Percentiles rank a stretch among this genome's conserved stretches.
Conservation (phyloP, 805 yeast genomes). For the Starmerella sp. region DNA sequence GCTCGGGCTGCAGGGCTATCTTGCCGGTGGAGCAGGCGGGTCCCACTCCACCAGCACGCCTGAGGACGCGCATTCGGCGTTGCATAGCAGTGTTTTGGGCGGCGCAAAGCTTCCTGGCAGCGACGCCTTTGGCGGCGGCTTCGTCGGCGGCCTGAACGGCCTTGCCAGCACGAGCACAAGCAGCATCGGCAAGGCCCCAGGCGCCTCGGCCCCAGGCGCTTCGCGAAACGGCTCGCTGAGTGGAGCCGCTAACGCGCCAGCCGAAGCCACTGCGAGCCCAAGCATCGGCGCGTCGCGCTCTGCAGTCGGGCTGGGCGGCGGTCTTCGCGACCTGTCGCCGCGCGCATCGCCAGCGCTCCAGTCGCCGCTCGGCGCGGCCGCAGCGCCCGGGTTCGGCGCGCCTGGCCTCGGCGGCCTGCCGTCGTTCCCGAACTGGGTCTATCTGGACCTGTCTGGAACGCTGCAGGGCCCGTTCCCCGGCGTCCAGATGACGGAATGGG, state of each 20-base stretch:
- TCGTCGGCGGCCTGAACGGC: not conserved
- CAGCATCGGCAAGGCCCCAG: too few relatives aligned
- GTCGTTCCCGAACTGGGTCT: conserved; percentile 42
- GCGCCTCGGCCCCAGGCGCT: too few relatives aligned
- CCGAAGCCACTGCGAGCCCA: too few relatives aligned
- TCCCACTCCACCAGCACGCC: not conserved
- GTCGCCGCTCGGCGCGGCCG: not conserved
- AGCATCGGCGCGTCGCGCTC: not conserved
- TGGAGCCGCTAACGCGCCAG: too few relatives aligned
- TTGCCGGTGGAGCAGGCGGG: not conserved
- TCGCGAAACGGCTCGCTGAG: too few relatives aligned
- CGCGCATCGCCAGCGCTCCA: not conserved
- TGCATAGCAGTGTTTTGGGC: not conserved
- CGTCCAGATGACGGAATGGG: conserved; percentile 66
- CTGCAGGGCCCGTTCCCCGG: conserved; percentile 80
- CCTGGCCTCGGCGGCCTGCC: not conserved
- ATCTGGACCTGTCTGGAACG: conserved; percentile 56
- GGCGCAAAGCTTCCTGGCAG: not conserved
- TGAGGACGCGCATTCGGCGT: not conserved
- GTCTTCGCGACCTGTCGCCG: not conserved
- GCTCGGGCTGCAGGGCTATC: not conserved
- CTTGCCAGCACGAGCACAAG: too few relatives aligned
- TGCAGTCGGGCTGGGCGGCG: too few relatives aligned
- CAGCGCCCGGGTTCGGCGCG: not conserved
- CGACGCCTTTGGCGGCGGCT: not conserved